Base-by-base conservation (phyloP, 768 basidiomycete genomes). In the Boletus vinaceobasis region DNA sequence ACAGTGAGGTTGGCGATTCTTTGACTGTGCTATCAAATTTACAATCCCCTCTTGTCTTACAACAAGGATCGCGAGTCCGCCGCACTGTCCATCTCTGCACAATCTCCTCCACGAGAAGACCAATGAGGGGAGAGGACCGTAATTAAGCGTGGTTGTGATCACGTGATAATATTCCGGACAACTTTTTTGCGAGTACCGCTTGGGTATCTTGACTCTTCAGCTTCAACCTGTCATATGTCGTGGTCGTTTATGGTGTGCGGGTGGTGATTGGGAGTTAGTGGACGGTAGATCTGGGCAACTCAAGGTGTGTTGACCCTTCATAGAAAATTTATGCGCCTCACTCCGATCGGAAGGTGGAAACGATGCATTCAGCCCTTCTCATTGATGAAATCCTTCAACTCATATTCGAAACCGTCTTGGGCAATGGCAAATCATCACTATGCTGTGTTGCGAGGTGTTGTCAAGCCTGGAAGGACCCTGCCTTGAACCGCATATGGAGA, bases 311-410 rank as follows among this genome's bases (percentile, higher is more conserved):
- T 38, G 40, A 2, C n/a, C 26, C 19, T 48, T 36, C 4, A 21
- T 13, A 27, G 5, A 19, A 19, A 32, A 27, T n/a, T 8, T 8
- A 40, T 19, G 4, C 39, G 17, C 33, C 49, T 59, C 46, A 51
- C 26, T 23, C 35, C 19, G 15, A 4, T 11, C 44, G n/a, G 11
- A 29, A 38, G 53, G 44, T 14, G 26, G 40, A 53, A 52, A 32
- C 32, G 17, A 81, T 79, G 79, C 79, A 81, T 58, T 54, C 56
- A 35, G 74, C 69, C 10, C 69, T 83, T 31, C 63, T 76, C 55
- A 72, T 82, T 45, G 80, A 82, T 66, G 79, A 83, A 59, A 72
- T 82, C 46, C 64, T 81, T 21, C 74, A 75, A 43, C 62, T 68
- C 36, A 74, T 81, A 50, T 73, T 81, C 48, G 61, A 62, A n/a